Evolutionary conservation across 1,284 basidiomycete species (phyloP), one percentile per base, ranked within the genome.

Genomic region (Apiotrichum mycotoxinovorans): DNA sequence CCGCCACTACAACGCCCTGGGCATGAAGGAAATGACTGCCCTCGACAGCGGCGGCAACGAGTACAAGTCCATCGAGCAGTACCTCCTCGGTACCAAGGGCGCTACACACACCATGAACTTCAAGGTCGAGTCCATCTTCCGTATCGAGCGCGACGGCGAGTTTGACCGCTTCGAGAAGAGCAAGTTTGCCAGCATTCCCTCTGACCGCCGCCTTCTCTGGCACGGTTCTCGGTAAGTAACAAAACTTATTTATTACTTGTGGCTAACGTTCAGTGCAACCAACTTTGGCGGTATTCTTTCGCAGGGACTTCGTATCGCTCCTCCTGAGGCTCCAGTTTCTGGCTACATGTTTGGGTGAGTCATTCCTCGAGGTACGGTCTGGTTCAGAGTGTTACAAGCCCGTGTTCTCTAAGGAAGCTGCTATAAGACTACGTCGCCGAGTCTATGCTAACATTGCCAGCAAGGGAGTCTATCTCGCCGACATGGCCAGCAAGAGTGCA

Each of bases 401-500:
- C n/a, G n/a, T n/a, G n/a, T n/a, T n/a, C n/a, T n/a, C n/a, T n/a
- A n/a, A n/a, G n/a, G n/a, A n/a, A n/a, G n/a, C n/a, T n/a, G n/a
- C n/a, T n/a, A n/a, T n/a, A n/a, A n/a, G 30, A 30, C 30, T 30
- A 30, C 30, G n/a, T n/a, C n/a, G n/a, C n/a, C n/a, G n/a, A n/a
- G n/a, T n/a, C n/a, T n/a, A n/a, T 23, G 25, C 50, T 52, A 23
- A 57, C 33, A 22, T 26, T 10, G 26, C 15, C 30, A 33, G 85
- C 51, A 86, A 86, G 73, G 85, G 84, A 43, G 82, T 85, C 27
- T 86, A 86, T 68, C 84, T 85, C 54, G 84, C 84, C 14, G 84
- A 86, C 61, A 84, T 85, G 82, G 83, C 84, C 79, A 83, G 83
- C 34, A 85, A 85, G 82, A 84, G 83, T 26, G 84, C 83, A 25